Evolutionary conservation across 1,284 basidiomycete genomes (phyloP).

Genomic region (Apiotrichum laibachii): DNA sequence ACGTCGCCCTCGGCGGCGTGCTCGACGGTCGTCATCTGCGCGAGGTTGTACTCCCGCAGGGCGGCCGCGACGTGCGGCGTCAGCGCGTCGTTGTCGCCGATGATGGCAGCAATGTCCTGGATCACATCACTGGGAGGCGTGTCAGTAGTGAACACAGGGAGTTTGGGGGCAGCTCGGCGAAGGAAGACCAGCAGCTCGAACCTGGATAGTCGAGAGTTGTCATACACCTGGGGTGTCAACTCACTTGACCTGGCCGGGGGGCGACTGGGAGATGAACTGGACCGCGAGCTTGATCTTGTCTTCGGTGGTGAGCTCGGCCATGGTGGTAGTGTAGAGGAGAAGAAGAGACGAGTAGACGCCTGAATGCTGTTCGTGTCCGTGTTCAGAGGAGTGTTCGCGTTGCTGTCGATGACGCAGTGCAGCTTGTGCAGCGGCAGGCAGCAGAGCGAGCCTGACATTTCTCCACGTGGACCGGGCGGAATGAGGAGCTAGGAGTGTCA

Average conservation of each 20-base stretch:
- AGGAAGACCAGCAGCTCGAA: too few relatives aligned
- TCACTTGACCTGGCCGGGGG: constrained; percentile 86
- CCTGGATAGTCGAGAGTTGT: too few relatives aligned
- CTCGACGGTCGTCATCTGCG: constrained; percentile 80
- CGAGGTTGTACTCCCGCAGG: constrained; percentile 74
- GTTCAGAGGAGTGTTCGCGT: too few relatives aligned
- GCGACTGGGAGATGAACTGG: constrained; percentile 77
- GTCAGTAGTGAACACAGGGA: constrained; percentile 13
- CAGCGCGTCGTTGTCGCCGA: constrained; percentile 75
- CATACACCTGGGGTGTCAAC: too few relatives aligned
- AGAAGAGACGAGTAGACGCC: neutral
- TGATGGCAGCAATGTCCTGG: constrained; percentile 86
- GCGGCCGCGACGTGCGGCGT: constrained; percentile 73
- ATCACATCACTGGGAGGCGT: constrained; percentile 64
- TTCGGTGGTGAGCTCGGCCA: constrained; percentile 38
- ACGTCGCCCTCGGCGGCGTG: constrained; percentile 33
- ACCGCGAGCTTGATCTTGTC: constrained; percentile 57
- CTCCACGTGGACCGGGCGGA: too few relatives aligned
- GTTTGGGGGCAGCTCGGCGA: too few relatives aligned
- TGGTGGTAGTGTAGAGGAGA: constrained; percentile 14
- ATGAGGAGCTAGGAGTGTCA: too few relatives aligned
- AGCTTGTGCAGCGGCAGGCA: too few relatives aligned
- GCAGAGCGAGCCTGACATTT: too few relatives aligned
- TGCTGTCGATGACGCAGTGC: too few relatives aligned
- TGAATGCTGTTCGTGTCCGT: too few relatives aligned